A percentile compares a stretch with the other conserved stretches of the same genome.
phyloP scores from a whole-genome alignment of 176 grass and related monocot species.

The Rhynchospora tenuis region DNA sequence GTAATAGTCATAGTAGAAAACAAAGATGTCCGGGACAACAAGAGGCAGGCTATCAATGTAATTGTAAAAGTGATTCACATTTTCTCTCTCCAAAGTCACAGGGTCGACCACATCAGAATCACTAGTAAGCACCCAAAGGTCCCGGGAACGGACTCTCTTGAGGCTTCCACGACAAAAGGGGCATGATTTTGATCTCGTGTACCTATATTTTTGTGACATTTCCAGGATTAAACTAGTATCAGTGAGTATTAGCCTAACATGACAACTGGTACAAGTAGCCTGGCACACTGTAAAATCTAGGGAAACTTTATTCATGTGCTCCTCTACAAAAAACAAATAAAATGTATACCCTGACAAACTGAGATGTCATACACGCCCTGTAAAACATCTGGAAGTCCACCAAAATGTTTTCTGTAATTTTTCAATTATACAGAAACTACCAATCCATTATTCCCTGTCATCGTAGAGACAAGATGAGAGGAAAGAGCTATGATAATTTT shows the following conservation, averaged over 20 bases:
- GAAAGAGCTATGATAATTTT: too few relatives aligned
- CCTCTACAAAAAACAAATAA: not conserved
- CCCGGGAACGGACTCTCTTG: slow-evolving; percentile 35
- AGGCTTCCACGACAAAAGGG: slow-evolving; percentile 43
- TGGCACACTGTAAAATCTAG: not conserved
- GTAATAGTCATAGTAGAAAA: slow-evolving; percentile 36
- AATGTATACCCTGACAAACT: not conserved
- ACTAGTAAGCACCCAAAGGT: slow-evolving; percentile 39
- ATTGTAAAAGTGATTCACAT: slow-evolving; percentile 20
- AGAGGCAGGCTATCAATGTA: slow-evolving; percentile 40
- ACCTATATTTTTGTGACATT: slow-evolving; percentile 16
- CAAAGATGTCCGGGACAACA: slow-evolving; percentile 25
- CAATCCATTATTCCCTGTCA: not conserved
- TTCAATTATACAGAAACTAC: not conserved
- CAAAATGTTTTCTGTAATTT: not conserved
- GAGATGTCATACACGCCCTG: not conserved
- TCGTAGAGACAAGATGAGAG: too few relatives aligned
- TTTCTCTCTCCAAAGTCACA: slow-evolving; percentile 34
- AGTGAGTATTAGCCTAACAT: not conserved
- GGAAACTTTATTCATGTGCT: too few relatives aligned
- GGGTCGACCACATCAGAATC: slow-evolving; percentile 30
- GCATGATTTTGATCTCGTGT: slow-evolving; percentile 34
- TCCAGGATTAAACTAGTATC: not conserved
- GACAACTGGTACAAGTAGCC: not conserved
- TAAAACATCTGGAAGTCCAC: not conserved